Conservation (phyloP, 225 moss, liverwort and hornwort species). For the Rhytidiadelphus loreus region DNA sequence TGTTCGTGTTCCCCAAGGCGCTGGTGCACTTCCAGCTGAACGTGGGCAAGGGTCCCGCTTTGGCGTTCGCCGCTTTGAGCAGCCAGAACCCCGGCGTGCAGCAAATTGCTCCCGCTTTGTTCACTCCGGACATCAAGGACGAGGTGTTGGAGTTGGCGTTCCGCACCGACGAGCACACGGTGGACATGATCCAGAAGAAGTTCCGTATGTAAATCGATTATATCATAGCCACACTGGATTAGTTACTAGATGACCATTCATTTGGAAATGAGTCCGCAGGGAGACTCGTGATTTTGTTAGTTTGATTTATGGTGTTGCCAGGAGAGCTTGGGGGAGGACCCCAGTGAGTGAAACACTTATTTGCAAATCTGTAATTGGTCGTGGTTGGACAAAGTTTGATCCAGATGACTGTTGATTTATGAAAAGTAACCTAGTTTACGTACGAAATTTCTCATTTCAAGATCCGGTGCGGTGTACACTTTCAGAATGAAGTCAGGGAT, state of each 20-base stretch:
- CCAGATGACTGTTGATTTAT: not conserved
- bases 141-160: not conserved
- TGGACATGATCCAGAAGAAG: not conserved
- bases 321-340: not conserved
- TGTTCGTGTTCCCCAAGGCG: not conserved
- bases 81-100: not conserved
- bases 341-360: not conserved
- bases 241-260: not conserved
- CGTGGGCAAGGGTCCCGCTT: fast-evolving
- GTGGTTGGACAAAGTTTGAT: not conserved
- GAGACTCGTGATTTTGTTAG: not conserved
- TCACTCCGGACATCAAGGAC: not conserved
- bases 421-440: not conserved
- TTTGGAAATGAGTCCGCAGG: not conserved
- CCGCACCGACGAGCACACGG: not conserved
- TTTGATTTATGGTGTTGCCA: not conserved
- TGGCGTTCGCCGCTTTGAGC: not conserved
- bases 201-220: not conserved
- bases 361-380: not conserved
- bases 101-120: not conserved
- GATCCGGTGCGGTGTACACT: not conserved
- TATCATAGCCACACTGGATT: not conserved
- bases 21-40: not conserved
- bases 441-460: not conserved
- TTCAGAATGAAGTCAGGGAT: not conserved